These are phyloP conservation scores for Apiotrichum brassicae DNA, from an alignment of 1,284 basidiomycete species.

Conservation along the genomic window DNA sequence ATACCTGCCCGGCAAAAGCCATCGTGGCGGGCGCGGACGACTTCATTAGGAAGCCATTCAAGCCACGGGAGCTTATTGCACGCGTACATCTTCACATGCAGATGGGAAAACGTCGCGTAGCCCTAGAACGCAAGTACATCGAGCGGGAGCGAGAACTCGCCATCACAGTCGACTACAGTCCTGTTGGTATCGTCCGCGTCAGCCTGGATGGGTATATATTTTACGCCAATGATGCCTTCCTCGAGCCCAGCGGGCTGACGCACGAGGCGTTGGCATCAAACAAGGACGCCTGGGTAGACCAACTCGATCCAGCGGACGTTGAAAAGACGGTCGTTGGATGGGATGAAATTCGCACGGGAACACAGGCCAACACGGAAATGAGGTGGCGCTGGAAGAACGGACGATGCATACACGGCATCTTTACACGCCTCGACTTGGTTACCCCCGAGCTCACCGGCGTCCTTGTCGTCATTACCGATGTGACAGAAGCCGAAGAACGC, in stretches of 20 bases:
- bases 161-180: constrained; percentile 40
- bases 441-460: constrained; percentile 26
- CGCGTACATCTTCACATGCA: constrained; percentile 44
- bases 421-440: constrained; percentile 34
- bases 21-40: constrained; percentile 48
- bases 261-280: constrained; percentile 4
- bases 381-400: constrained; percentile 39
- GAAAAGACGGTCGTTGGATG: not conserved
- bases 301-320: not conserved
- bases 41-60: constrained; percentile 43
- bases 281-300: not conserved
- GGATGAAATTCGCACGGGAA: constrained; percentile 5
- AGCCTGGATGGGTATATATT: constrained; percentile 21
- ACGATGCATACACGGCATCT: constrained; percentile 23
- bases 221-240: constrained; percentile 37
- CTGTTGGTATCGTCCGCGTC: constrained; percentile 35
- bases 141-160: constrained; percentile 37
- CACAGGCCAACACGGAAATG: not conserved
- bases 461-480: constrained; percentile 37
- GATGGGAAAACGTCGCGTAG: constrained; percentile 38
- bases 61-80: constrained; percentile 47
- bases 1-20: constrained; percentile 34
- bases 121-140: constrained; percentile 33
- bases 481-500: constrained; percentile 36
- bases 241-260: constrained; percentile 11